Base-by-base conservation (phyloP, 2,329 filamentous ascomycete species). In the Bipolaris sorokiniana region DNA sequence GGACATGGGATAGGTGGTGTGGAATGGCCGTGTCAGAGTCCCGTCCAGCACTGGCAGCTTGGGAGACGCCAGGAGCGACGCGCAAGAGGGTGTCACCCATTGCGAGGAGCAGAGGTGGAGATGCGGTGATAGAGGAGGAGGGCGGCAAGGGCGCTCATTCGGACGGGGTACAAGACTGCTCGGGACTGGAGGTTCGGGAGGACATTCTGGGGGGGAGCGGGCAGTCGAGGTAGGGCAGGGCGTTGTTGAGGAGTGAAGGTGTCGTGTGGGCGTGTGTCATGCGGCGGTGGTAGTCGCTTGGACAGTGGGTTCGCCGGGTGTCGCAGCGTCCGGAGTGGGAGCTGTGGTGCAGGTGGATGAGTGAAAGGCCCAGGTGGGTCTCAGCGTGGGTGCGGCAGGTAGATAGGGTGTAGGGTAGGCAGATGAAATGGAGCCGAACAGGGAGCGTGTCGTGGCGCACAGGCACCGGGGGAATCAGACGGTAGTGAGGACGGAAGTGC, bases 61-160 rank as follows among this genome's bases (percentile, higher is more conserved):
- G 45, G 20, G 60, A 28, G 23, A 59, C 47, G 26, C 54, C 59
- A 37, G 61, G 55, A 33, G 62, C 60, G 58, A 56, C 65, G 51
- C 61, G 63, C 51, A 64, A 42, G 40, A 65, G 56, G 61, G 62
- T 59, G 54, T 74, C 71, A 56, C 56, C 67, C 72, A 75, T 75
- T 53, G 65, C 64, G 61, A 55, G 56, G 55, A 55, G 57, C 54
- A 56, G 55, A 48, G 56, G 56, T 54, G 49, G 44, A 41, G 53
- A 48, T 18, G 45, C 42, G 47, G 26, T 28, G 50, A 50, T 51
- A 61, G 28, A 49, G 59, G 28, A 49, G 59, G 42, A 55, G 34
- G 57, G 54, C 49, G 51, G 40, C 38, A 58, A 38, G 45, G 49
- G 51, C 56, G 62, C 61, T 74, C 71, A 75, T 69, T 72, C 72